Conservation (phyloP, 495 filamentous ascomycete genomes). For the Parachaetomium inaequale region DNA sequence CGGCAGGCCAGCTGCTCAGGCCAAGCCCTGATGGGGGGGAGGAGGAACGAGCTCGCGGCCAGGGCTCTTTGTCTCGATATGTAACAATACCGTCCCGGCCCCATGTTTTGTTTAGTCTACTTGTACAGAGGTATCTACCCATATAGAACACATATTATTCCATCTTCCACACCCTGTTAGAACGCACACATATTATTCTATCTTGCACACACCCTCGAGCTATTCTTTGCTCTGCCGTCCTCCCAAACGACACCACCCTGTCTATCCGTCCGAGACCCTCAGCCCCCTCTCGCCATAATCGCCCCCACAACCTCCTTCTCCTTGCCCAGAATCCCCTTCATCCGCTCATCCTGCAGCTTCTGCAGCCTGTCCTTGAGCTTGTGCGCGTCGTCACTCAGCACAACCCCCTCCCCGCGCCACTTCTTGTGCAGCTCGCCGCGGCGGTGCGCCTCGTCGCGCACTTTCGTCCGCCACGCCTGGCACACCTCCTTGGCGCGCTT, state of each 20-base stretch:
- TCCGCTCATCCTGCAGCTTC: slow-evolving; percentile 67
- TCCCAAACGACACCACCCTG: too few relatives aligned
- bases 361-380: slow-evolving; percentile 68
- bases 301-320: slow-evolving; percentile 62
- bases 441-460: slow-evolving; percentile 52
- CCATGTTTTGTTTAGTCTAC: slow-evolving; percentile 17
- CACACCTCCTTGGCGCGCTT: slow-evolving; percentile 52
- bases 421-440: slow-evolving; percentile 62
- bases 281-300: slow-evolving; percentile 19
- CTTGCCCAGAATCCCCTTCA: slow-evolving; percentile 61
- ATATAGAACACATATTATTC: slow-evolving; percentile 21
- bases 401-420: slow-evolving; percentile 55
- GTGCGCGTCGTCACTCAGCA: slow-evolving; percentile 63
- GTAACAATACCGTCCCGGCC: slow-evolving; percentile 22
- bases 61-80: slow-evolving; percentile 4
- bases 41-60: background rate
- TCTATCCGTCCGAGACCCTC: background rate
- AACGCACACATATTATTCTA: background rate
- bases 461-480: slow-evolving; percentile 58
- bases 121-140: slow-evolving; percentile 25
- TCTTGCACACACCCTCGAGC: background rate
- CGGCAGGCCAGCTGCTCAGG: slow-evolving; percentile 11
- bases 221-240: too few relatives aligned
- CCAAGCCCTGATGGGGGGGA: slow-evolving; percentile 16
- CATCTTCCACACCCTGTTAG: background rate